These are phyloP conservation scores for Hypoxylon lenormandii DNA, from an alignment of 495 filamentous ascomycete species.

Conservation along the genomic window DNA sequence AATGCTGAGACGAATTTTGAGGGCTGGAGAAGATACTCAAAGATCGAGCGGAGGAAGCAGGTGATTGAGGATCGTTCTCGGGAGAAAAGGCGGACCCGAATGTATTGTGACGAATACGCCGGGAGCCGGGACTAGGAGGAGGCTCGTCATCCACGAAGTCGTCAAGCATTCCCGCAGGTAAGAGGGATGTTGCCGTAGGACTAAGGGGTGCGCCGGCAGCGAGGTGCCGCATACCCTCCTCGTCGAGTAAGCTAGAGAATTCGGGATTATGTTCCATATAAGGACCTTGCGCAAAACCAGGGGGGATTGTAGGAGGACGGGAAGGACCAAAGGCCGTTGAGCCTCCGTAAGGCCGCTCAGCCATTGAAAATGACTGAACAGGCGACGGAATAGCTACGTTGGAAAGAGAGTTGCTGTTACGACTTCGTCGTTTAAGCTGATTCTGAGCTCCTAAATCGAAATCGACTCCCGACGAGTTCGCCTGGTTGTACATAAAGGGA, in stretches of 20 bases:
- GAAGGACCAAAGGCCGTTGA: constrained; percentile 55
- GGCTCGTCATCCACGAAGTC: constrained; percentile 76
- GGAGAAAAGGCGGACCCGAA: constrained; percentile 57
- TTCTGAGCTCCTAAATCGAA: constrained; percentile 62
- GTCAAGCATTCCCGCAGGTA: constrained; percentile 81
- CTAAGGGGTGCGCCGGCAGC: constrained; percentile 78
- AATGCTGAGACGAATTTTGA: constrained; percentile 69
- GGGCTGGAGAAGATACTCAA: constrained; percentile 76
- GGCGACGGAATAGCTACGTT: constrained; percentile 58
- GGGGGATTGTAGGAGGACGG: constrained; percentile 57
- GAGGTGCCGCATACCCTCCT: constrained; percentile 59
- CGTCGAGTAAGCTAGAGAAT: constrained; percentile 55
- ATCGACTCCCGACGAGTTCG: constrained; percentile 61
- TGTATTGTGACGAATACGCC: constrained; percentile 42
- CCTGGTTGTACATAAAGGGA: constrained; percentile 56
- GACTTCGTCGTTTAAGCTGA: constrained; percentile 66
- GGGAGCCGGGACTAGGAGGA: constrained; percentile 63
- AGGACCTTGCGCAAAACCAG: constrained; percentile 64
- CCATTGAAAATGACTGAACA: constrained; percentile 54
- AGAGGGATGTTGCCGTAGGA: constrained; percentile 78
- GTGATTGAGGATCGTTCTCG: constrained; percentile 71
- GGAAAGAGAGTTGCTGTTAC: constrained; percentile 68
- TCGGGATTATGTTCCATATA: constrained; percentile 63
- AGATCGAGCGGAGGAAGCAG: constrained; percentile 73
- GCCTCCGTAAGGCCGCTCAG: constrained; percentile 51